A percentile compares a stretch with the other conserved stretches of the same genome.
phyloP scores from a whole-genome alignment of 1,139 yeast species.

The Kodamaea ohmeri region DNA sequence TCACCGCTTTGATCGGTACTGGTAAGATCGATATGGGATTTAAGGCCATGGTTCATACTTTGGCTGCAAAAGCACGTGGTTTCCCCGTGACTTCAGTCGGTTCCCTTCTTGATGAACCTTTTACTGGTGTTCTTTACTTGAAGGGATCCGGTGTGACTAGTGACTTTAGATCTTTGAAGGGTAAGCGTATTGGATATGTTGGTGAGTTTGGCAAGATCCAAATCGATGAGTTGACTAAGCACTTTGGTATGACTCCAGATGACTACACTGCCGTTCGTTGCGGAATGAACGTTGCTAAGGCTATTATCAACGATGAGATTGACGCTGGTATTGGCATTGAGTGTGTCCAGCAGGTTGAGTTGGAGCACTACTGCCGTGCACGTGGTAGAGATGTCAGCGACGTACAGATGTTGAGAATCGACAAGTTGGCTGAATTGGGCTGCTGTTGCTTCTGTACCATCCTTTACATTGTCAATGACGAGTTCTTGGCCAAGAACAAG shows the following conservation, averaged over 20 bases:
- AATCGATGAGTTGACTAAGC: constrained; percentile 53
- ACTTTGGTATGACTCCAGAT: constrained; percentile 53
- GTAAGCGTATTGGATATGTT: constrained; percentile 55
- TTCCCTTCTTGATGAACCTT: constrained; percentile 55
- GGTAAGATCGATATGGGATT: constrained; percentile 60
- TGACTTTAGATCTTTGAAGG: constrained; percentile 51
- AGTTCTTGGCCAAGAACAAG: constrained; percentile 48
- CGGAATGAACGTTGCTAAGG: constrained; percentile 60
- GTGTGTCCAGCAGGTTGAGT: constrained; percentile 57
- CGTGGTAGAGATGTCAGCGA: constrained; percentile 46
- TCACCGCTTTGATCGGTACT: constrained; percentile 54
- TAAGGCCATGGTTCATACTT: constrained; percentile 60
- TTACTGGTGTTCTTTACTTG: constrained; percentile 54
- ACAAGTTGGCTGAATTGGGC: constrained; percentile 55
- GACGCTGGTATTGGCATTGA: constrained; percentile 62
- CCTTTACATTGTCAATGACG: constrained; percentile 53
- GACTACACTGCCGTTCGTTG: constrained; percentile 61
- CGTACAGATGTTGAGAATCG: constrained; percentile 57
- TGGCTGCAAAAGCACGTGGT: constrained; percentile 60
- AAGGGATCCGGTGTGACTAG: constrained; percentile 51
- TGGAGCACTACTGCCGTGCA: constrained; percentile 48
- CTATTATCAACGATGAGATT: constrained; percentile 52
- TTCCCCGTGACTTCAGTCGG: constrained; percentile 57
- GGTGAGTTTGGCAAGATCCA: constrained; percentile 62
- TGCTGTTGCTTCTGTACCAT: constrained; percentile 62